These are phyloP conservation scores for Ustilago esculenta DNA, from an alignment of 1,284 basidiomycete species.

Conservation along the genomic window DNA sequence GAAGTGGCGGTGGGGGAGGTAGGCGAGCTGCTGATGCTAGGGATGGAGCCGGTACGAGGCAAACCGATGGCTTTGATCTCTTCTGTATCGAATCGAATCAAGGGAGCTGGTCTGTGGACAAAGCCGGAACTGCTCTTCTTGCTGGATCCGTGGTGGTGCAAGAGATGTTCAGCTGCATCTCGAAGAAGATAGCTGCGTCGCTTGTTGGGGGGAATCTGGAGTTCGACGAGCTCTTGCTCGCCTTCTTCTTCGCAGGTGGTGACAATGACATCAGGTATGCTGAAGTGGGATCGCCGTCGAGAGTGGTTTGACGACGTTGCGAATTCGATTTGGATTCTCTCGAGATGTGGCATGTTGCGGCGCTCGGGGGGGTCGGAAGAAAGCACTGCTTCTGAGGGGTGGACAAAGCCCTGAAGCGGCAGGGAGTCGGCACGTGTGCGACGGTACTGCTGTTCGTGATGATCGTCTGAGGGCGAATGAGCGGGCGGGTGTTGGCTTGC, in stretches of 20 bases:
- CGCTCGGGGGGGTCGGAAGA: not conserved
- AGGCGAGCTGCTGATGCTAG: constrained; percentile 9
- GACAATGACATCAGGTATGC: constrained; percentile 58
- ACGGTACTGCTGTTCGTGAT: not conserved
- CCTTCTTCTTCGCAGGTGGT: constrained; percentile 56
- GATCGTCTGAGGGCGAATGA: not conserved
- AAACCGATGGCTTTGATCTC: constrained; percentile 18
- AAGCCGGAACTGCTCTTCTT: constrained; percentile 16
- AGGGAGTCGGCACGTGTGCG: constrained; percentile 19
- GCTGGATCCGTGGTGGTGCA: not conserved
- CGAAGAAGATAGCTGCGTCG: constrained; percentile 37
- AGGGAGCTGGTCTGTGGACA: constrained; percentile 14
- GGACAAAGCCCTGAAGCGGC: constrained; percentile 8
- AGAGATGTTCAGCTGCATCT: not conserved
- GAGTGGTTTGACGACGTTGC: constrained; percentile 11
- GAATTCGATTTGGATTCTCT: constrained; percentile 8
- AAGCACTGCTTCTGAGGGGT: not conserved
- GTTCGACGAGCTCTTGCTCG: constrained; percentile 41
- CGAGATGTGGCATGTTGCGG: not conserved
- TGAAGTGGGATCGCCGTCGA: constrained; percentile 54
- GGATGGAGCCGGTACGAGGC: constrained; percentile 9
- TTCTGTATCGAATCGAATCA: constrained; percentile 22
- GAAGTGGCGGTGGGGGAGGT: not conserved
- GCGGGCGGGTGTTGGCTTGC: not conserved
- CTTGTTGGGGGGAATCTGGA: constrained; percentile 42